Evolutionary conservation across 2,329 filamentous ascomycete genomes (phyloP).

Genomic region (Phyllosticta paracitricarpa): DNA sequence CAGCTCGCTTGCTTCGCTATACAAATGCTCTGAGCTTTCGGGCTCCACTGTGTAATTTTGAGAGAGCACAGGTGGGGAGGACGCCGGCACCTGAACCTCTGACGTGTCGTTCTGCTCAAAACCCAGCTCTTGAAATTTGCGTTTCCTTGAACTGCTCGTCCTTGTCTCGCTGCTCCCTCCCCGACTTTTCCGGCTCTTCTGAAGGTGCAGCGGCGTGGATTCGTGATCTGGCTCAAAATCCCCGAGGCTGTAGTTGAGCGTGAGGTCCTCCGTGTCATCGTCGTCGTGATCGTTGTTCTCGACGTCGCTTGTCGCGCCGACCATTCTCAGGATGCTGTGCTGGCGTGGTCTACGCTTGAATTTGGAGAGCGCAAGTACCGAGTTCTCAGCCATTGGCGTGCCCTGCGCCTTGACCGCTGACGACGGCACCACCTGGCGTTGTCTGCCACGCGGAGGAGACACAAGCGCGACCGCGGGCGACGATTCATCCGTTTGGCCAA

Average conservation of each 20-base stretch:
- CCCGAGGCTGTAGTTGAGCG: constrained; percentile 22
- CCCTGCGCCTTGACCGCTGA: constrained; percentile 35
- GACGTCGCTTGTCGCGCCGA: constrained; percentile 34
- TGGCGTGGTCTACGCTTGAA: constrained; percentile 41
- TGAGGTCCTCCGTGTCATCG: constrained; percentile 33
- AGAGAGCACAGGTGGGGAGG: constrained; percentile 25
- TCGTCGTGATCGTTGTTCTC: constrained; percentile 36
- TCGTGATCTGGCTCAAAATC: constrained; percentile 54
- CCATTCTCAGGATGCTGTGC: constrained; percentile 40
- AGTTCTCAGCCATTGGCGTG: constrained; percentile 36
- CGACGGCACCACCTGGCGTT: background rate
- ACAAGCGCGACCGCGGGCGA: background rate
- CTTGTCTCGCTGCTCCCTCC: constrained; percentile 4
- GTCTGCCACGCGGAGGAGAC: background rate
- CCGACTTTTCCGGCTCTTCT: background rate
- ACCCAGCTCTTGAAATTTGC: constrained; percentile 18
- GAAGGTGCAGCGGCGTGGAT: constrained; percentile 53
- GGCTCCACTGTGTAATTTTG: constrained; percentile 7
- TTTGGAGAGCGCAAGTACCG: constrained; percentile 39
- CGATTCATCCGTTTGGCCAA: background rate
- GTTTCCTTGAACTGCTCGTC: constrained; percentile 28
- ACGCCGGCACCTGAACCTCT: constrained; percentile 29
- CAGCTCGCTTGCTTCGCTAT: constrained; percentile 1
- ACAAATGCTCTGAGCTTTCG: constrained; percentile 1
- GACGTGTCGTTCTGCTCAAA: background rate